Conservation (phyloP, 306 rosid genomes). For the Sophora flavescens region DNA sequence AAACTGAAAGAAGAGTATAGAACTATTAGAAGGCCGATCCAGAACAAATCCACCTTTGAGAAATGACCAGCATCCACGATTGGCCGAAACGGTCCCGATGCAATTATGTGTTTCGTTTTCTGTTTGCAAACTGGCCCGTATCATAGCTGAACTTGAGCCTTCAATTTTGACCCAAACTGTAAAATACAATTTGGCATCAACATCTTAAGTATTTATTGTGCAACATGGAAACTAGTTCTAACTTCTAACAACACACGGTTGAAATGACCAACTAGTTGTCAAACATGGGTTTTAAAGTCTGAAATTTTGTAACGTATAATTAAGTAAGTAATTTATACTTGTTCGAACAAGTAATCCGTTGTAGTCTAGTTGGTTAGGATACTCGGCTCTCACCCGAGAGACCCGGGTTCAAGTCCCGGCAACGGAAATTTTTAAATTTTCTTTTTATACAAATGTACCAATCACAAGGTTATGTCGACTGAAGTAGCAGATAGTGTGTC, state of each 20-base stretch:
- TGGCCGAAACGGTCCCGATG: slow-evolving; percentile 81
- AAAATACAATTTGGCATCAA: not conserved
- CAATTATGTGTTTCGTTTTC: slow-evolving; percentile 56
- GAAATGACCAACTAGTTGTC: too few species aligned
- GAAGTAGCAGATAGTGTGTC: too few species aligned
- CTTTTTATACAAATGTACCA: not conserved
- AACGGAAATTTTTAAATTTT: slow-evolving; percentile 50
- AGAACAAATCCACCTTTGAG: slow-evolving; percentile 91
- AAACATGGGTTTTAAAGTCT: too few species aligned
- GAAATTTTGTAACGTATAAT: too few species aligned
- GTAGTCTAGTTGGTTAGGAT: slow-evolving; percentile 88
- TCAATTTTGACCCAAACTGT: slow-evolving; percentile 78
- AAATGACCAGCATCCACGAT: slow-evolving; percentile 87
- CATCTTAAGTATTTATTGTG: too few species aligned
- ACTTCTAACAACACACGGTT: not conserved
- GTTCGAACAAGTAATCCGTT: slow-evolving; percentile 47
- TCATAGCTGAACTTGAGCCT: slow-evolving; percentile 58
- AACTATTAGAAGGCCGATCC: slow-evolving; percentile 51
- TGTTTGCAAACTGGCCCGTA: slow-evolving; percentile 66
- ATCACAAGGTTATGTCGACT: too few species aligned
- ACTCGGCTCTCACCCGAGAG: slow-evolving; percentile 88
- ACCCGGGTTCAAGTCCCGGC: slow-evolving; percentile 92
- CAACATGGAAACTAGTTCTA: not conserved
- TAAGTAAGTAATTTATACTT: too few species aligned
- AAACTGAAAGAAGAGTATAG: slow-evolving; percentile 72